These are phyloP conservation scores for Diutina scorzettiae DNA, from an alignment of 1,139 yeast genomes.

Conservation along the genomic window DNA sequence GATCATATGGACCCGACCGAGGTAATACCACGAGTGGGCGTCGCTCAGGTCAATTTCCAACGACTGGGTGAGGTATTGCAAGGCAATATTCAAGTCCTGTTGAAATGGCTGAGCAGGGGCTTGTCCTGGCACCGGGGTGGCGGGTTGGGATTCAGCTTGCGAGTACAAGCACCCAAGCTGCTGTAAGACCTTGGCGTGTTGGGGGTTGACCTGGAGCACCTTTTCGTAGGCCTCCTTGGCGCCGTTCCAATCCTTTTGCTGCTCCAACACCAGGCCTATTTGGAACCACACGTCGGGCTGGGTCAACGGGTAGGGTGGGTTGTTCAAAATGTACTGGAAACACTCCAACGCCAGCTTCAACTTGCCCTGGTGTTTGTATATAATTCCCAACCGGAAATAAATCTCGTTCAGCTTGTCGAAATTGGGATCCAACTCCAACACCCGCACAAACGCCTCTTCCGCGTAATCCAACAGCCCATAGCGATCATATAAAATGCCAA, in stretches of 20 bases:
- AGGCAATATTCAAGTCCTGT: constrained; percentile 75
- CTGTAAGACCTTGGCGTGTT: constrained; percentile 90
- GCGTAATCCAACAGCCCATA: constrained; percentile 95
- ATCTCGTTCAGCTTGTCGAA: constrained; percentile 95
- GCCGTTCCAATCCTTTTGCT: constrained; percentile 80
- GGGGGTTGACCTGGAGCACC: constrained; percentile 79
- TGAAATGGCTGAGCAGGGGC: constrained; percentile 16
- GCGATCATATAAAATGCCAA: constrained; percentile 89
- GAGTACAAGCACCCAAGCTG: constrained; percentile 94
- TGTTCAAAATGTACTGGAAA: constrained; percentile 77
- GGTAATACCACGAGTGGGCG: constrained; percentile 94
- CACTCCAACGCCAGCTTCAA: constrained; percentile 82
- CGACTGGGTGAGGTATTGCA: constrained; percentile 72
- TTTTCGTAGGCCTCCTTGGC: constrained; percentile 95
- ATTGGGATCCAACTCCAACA: constrained; percentile 87
- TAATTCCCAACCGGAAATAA: constrained; percentile 92
- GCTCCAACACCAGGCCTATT: constrained; percentile 90
- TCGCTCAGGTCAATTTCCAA: constrained; percentile 82
- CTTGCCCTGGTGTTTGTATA: constrained; percentile 89
- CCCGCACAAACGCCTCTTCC: constrained; percentile 95
- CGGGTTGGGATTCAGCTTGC: constrained; percentile 41
- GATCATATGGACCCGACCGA: constrained; percentile 95
- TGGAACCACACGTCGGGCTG: constrained; percentile 99
- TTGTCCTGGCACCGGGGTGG: constrained; percentile 13
- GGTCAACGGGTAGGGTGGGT: constrained; percentile 92